A percentile compares a stretch with the other conserved stretches of the same genome.
Conservation (phyloP, 1,284 basidiomycete species). For the Rhodofomes roseus region DNA sequence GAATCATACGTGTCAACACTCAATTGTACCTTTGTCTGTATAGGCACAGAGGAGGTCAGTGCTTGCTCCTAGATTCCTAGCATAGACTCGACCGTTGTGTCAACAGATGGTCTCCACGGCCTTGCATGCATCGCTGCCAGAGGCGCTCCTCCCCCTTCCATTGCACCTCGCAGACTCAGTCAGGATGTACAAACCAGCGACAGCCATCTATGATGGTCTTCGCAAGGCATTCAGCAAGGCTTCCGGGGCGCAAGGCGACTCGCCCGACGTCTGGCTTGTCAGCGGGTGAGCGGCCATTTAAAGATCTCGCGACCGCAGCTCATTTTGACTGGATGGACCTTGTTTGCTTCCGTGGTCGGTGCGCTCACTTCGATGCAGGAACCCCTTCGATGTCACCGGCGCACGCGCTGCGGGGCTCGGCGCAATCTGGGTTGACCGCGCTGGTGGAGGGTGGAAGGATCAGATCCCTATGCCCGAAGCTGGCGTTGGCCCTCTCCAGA, state of each 20-base stretch:
- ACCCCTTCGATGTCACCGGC: constrained; percentile 34
- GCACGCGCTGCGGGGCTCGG: constrained; percentile 26
- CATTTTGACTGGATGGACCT: background rate
- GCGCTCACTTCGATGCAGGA: constrained; percentile 14
- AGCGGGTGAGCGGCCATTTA: constrained; percentile 26
- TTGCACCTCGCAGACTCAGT: constrained; percentile 22
- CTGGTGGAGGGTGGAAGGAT: constrained; percentile 27
- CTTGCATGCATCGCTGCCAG: constrained; percentile 14
- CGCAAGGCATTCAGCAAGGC: constrained; percentile 16
- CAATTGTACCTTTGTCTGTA: background rate
- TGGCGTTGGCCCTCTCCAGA: constrained; percentile 13
- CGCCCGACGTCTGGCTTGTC: constrained; percentile 28
- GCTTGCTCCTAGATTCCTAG: too few relatives aligned
- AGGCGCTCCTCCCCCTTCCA: constrained; percentile 5
- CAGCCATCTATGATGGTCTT: constrained; percentile 25
- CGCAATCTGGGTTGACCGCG: constrained; percentile 31
- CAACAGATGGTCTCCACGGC: constrained; percentile 26
- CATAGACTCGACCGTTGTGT: too few relatives aligned
- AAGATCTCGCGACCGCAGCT: background rate
- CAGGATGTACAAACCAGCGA: constrained; percentile 26
- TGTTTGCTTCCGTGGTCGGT: background rate
- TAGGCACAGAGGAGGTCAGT: background rate
- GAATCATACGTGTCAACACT: too few relatives aligned
- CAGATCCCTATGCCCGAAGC: constrained; percentile 11
- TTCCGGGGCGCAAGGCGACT: background rate